Conservation (phyloP, 768 basidiomycete species). For the Auricularia auricula-judae region DNA sequence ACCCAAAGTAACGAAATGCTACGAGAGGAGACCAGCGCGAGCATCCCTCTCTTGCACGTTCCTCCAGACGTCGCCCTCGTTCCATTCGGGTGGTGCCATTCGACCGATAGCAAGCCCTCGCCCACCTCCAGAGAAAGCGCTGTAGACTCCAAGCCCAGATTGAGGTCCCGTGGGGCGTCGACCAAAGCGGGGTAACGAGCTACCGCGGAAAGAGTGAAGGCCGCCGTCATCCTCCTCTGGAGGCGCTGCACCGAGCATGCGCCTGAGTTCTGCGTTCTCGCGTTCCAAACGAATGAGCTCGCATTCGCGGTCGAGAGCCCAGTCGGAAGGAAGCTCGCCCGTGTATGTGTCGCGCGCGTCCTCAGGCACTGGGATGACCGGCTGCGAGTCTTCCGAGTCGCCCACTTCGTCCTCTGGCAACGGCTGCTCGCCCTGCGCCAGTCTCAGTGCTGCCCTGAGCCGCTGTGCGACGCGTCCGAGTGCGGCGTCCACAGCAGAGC, state of each 20-base stretch:
- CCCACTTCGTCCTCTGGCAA: not conserved
- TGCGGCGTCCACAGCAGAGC: slow-evolving; percentile 54
- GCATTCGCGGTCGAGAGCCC: slow-evolving; percentile 80
- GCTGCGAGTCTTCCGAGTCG: not conserved
- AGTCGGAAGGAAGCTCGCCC: slow-evolving; percentile 29
- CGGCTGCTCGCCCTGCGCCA: slow-evolving; percentile 47
- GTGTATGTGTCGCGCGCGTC: not conserved
- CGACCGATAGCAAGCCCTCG: not conserved
- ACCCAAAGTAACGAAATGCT: not conserved
- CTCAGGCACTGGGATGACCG: not conserved
- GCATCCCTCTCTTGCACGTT: not conserved
- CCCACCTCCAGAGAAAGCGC: not conserved
- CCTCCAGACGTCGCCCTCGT: not conserved
- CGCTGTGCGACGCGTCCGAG: slow-evolving; percentile 59
- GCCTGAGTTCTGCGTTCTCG: slow-evolving; percentile 76
- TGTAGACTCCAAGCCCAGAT: not conserved
- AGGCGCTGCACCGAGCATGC: slow-evolving; percentile 39
- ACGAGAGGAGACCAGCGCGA: not conserved
- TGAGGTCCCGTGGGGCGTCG: not conserved
- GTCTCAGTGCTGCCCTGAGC: slow-evolving; percentile 59
- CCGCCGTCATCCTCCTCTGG: slow-evolving; percentile 1
- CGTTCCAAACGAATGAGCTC: slow-evolving; percentile 79
- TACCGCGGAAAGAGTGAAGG: not conserved
- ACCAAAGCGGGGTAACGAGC: not conserved
- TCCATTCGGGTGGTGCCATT: not conserved